Conservation (phyloP, 306 rosid genomes). For the Rosa lucieae region DNA sequence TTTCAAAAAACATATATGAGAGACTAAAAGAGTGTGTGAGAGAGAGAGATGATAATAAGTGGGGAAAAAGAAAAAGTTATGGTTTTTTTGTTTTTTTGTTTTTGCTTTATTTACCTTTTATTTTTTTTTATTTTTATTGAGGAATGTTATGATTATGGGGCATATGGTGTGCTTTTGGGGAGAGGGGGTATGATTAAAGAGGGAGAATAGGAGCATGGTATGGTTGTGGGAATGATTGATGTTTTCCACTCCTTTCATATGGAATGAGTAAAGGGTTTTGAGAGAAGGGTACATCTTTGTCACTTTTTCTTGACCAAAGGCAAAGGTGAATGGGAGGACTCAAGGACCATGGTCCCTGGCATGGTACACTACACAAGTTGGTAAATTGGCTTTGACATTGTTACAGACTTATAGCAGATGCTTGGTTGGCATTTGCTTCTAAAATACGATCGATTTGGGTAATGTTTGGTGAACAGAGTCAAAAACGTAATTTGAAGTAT, state of each 20-base stretch:
- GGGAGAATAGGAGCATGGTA: constrained; percentile 22
- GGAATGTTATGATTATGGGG: constrained; percentile 32
- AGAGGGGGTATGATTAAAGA: constrained; percentile 52
- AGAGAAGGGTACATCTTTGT: constrained; percentile 20
- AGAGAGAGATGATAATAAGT: background rate
- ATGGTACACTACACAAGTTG: background rate
- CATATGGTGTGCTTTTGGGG: constrained; percentile 24
- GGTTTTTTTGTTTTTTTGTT: constrained; percentile 4
- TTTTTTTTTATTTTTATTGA: background rate
- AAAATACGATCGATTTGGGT: background rate
- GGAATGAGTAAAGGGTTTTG: constrained; percentile 39
- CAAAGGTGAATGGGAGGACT: background rate
- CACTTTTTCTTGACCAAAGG: constrained; percentile 32
- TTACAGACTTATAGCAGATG: background rate
- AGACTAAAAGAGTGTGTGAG: background rate
- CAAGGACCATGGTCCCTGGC: constrained; percentile 10
- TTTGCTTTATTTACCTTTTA: background rate
- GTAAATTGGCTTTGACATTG: background rate
- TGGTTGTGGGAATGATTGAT: constrained; percentile 69
- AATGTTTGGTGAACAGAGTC: background rate
- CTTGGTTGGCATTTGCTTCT: background rate
- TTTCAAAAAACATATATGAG: background rate
- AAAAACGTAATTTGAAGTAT: background rate
- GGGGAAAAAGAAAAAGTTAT: background rate
- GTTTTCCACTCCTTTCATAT: constrained; percentile 41